Evolutionary conservation across 495 filamentous ascomycete species (phyloP), one percentile per base, ranked within the genome.

Genomic region (Margaritispora aquatica): DNA sequence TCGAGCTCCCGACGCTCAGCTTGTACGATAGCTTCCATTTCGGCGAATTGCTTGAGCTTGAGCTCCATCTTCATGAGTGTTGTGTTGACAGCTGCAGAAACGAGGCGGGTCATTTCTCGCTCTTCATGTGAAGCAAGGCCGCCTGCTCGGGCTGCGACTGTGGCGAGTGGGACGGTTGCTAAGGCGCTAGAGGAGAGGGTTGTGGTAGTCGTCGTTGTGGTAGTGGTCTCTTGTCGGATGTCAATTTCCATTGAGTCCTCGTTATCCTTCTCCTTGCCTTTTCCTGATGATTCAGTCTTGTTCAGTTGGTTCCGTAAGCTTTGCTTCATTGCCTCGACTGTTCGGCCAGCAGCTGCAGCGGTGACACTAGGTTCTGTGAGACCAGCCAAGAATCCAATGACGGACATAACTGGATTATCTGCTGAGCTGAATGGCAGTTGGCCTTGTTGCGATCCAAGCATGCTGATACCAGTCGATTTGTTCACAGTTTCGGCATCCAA

Each of bases 351-450:
- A 0, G 93, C 90, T 0, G 91, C 92, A 0, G 93, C 92, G 13
- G 93, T 90, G 56, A 92, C 88, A 54, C 85, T 82, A 1, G 92
- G 91, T 63, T 96, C 91, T 0, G 89, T 87, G 59, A 97, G 87
- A 60, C 88, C 84, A 46, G 91, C 92, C 1, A 97, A 80, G 77
- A 96, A 97, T 54, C 88, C 88, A 36, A 98, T 86, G 23, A 97
- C 94, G 27, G 90, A 95, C 77, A 98, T 85, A 50, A 97, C 89
- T 1, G 94, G 92, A 74, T 97, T 98, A 68, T 98, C 95, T 1
- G 85, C 82, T 65, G 93, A 88, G 65, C 78, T 88, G 73, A 97
- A 90, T 0, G 94, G 94, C 9, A 94, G 80, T 36, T 89, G 82
- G 27, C 90, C 90, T 57, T 80, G 75, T 56, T 84, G 81, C 51